phyloP scores from a whole-genome alignment of 1,139 yeast species.

The Lodderomyces pseudojiufengensis region DNA sequence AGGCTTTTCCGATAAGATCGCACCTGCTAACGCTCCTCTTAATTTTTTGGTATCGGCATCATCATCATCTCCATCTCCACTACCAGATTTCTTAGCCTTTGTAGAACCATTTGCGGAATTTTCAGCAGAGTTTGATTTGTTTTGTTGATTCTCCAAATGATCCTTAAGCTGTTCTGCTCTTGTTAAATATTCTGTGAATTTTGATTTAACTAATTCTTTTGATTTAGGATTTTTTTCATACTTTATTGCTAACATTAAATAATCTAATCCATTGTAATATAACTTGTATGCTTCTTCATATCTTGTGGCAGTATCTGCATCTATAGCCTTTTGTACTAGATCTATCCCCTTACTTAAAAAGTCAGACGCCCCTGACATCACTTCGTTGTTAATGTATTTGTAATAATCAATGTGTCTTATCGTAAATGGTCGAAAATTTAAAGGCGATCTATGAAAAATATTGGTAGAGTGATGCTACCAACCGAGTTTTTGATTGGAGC shows the following conservation, averaged over 20 bases:
- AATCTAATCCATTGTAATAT: conserved; percentile 91
- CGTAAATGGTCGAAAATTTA: no score
- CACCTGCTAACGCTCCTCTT: conserved; percentile 88
- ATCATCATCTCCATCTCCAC: conserved; percentile 58
- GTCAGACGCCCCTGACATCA: conserved; percentile 57
- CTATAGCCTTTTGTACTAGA: conserved; percentile 89
- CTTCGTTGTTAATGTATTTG: neutral
- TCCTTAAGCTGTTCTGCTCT: conserved; percentile 94
- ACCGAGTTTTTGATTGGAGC: no score
- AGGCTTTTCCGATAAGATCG: conserved; percentile 89
- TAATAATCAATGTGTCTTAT: no score
- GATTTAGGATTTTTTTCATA: conserved; percentile 91
- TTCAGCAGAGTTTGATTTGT: conserved; percentile 47
- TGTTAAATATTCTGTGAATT: conserved; percentile 85
- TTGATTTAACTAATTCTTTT: conserved; percentile 82
- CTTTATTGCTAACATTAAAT: conserved; percentile 91
- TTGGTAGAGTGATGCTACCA: no score
- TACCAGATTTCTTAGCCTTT: conserved; percentile 52
- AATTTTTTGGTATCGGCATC: conserved; percentile 79
- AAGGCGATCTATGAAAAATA: no score
- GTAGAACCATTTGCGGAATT: conserved; percentile 53
- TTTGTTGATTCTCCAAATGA: conserved; percentile 66
- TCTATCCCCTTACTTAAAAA: conserved; percentile 92
- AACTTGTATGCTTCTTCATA: conserved; percentile 94
- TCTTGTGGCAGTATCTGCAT: conserved; percentile 85